Evolutionary conservation across 495 filamentous ascomycete genomes (phyloP), one percentile per base, ranked within the genome.

Genomic region (Hypoxylon rickii): DNA sequence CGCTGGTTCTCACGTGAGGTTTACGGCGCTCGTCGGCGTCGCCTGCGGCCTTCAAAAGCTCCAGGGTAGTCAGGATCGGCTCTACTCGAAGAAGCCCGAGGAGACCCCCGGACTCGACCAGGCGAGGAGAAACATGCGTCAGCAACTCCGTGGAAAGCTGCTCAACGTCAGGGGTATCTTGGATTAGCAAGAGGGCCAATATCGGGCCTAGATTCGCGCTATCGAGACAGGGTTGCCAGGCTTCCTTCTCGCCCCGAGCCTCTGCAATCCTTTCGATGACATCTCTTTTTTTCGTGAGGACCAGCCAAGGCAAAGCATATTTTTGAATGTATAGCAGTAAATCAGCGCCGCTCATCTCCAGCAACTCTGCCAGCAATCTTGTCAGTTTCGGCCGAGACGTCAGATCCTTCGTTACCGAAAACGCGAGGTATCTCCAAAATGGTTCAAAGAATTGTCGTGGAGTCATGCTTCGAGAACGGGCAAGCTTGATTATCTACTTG

Each of bases 361-460:
- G 73, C 31, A 97, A 65, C 53, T 95, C 89, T 15, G 92, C 89
- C 13, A 98, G 76, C 31, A 87, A 77, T 55, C 90, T 87, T 6
- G 86, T 86, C 61, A 89, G 89, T 64, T 96, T 88, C 32, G 95
- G 94, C 38, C 86, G 84, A 44, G 81, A 80, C 16, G 85, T 81
- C 24, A 97, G 70, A 55, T 96, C 89, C 67, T 91, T 91, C 12
- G 92, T 85, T 2, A 90, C 88, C 5, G 80, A 80, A 39, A 89
- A 82, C 5, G 90, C 89, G 38, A 98, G 77, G 13, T 78, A 92
- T 56, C 82, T 79, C 92, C 92, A 97, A 68, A 88, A 97, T 6
- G 92, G 92, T 39, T 83, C 81, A 58, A 97, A 87, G 0, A 97
- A 68, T 21, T 83, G 81, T 33, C 79, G 77, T 10, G 85, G 76